Percentiles rank a stretch among this genome's conserved stretches.
These are phyloP conservation scores for Stephania japonica DNA, from an alignment of 164 flowering plant genomes.

Conservation along the genomic window DNA sequence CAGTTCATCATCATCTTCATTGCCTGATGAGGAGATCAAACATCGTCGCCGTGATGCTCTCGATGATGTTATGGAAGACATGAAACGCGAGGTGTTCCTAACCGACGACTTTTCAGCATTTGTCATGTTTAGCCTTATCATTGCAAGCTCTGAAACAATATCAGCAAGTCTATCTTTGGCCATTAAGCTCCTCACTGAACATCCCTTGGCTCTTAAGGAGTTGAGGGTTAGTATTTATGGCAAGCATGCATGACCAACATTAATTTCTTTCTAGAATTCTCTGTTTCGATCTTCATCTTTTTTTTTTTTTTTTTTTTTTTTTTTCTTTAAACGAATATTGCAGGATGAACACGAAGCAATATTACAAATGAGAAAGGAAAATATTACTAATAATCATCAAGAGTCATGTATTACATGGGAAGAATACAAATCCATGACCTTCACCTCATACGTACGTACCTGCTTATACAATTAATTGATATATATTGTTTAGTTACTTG, in stretches of 20 bases:
- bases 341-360: not conserved
- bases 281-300: not conserved
- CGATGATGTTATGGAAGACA: not conserved
- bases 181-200: not conserved
- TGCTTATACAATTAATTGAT: no score
- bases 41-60: not conserved
- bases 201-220: not conserved
- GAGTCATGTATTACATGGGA: not conserved
- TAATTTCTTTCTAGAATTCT: no score
- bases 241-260: not conserved
- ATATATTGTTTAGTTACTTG: no score
- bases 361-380: not conserved
- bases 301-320: not conserved
- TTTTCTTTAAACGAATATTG: no score
- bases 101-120: not conserved
- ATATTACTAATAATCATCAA: not conserved
- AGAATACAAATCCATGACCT: slow-evolving; percentile 1
- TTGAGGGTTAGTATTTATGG: not conserved
- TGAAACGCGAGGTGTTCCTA: not conserved
- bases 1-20: not conserved
- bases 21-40: slow-evolving; percentile 26
- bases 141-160: not conserved
- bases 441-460: not conserved
- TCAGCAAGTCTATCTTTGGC: not conserved
- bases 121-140: not conserved